Evolutionary conservation across 169 alveolate genomes (phyloP).

Genomic region (Plasmodium knowlesi): DNA sequence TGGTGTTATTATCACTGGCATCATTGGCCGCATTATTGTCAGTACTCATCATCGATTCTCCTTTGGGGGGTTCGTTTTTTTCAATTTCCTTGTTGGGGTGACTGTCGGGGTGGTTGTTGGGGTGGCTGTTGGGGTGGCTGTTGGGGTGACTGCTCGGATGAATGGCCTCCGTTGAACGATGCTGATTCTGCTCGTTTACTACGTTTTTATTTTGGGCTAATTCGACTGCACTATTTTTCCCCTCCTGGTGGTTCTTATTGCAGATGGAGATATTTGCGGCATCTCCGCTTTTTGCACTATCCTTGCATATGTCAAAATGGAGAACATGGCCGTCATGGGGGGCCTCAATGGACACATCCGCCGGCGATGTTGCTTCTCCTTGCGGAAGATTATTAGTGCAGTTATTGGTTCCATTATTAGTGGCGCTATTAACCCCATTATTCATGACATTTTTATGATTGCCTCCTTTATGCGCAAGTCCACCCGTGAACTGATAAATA

Average conservation of each 20-base stretch:
- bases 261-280: not conserved
- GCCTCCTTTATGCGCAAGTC: not conserved
- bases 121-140: not conserved
- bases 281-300: not conserved
- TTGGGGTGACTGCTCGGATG: not conserved
- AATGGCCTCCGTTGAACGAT: not conserved
- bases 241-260: not conserved
- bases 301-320: not conserved
- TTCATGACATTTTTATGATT: not conserved
- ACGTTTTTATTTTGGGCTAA: not conserved
- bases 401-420: not conserved
- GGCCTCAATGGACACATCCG: not conserved
- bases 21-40: not conserved
- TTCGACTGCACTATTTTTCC: not conserved
- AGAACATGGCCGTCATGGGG: not conserved
- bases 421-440: not conserved
- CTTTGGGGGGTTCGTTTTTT: not conserved
- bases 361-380: not conserved
- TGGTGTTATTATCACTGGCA: not conserved
- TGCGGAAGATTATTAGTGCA: not conserved
- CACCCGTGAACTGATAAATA: slow-evolving; percentile 59
- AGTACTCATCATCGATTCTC: not conserved
- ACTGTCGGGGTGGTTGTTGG: not conserved
- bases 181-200: not conserved
- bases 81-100: not conserved